Evolutionary conservation across 139 green algal genomes (phyloP), one percentile per base, ranked within the genome.

Genomic region (Coelastrella sp.): DNA sequence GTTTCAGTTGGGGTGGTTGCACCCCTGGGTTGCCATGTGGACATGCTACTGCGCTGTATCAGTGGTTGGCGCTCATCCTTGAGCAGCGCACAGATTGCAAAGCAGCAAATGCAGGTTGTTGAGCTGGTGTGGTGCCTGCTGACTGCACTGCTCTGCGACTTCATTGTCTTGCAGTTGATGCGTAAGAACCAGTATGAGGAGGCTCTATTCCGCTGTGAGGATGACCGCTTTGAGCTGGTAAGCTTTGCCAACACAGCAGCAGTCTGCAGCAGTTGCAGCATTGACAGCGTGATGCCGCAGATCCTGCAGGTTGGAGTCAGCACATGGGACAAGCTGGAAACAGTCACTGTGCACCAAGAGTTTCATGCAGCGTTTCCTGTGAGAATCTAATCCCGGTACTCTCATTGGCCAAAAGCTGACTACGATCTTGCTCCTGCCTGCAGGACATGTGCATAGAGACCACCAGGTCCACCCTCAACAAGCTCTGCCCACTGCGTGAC

Each of bases 151-250:
- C 11, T 10, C 61, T 61, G 14, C 22, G 54, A 23, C 57, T 13
- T 71, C 17, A 4, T 5, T 74, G 59, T 54, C 19, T 8, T 86
- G 85, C 94, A 96, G 94, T 95, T 98, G 86, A 99, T 99, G 97
- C 95, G 98, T 87, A 99, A 99, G 92, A 99, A 99, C 92, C 98
- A 99, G 95, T 99, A 99, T 80, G 98, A 99, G 94, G 98, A 94
- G 92, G 94, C 93, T 10, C 92, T 96, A 81, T 97, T 97, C 91
- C 94, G 96, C 65, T 98, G 96, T 76, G 98, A 99, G 93, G 98
- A 99, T 93, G 98, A 99, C 92, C 95, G 98, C 76, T 99, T 96
- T 90, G 97, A 99, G 93, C 94, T 99, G 88, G 68, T 76, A 5
- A 76, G 68, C 17, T 22, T 47, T 3, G 3, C 17, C 0, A 6